Percentiles rank a stretch among this genome's conserved stretches.
These are phyloP conservation scores for Leccinum arenicola DNA, from an alignment of 768 basidiomycete genomes.

Conservation along the genomic window DNA sequence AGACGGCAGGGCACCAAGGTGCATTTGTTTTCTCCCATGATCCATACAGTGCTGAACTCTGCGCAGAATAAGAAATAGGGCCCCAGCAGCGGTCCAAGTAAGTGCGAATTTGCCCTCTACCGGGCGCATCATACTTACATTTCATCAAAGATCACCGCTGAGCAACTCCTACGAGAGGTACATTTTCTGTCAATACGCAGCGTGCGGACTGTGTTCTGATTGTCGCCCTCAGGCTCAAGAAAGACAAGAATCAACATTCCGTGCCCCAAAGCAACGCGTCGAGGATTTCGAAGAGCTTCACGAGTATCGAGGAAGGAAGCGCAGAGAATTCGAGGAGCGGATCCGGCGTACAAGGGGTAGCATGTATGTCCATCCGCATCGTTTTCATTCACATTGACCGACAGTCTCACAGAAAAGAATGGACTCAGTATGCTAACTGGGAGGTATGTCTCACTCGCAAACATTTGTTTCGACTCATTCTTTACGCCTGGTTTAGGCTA, in stretches of 20 bases:
- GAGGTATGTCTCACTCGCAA: conserved; percentile 46
- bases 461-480: not conserved
- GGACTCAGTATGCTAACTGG: conserved; percentile 86
- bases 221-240: conserved; percentile 76
- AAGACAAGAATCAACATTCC: conserved; percentile 87
- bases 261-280: conserved; percentile 91
- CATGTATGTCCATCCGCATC: conserved; percentile 50
- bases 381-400: not conserved
- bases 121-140: conserved; percentile 12
- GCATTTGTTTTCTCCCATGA: conserved; percentile 9
- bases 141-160: conserved; percentile 82
- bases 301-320: conserved; percentile 89
- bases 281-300: conserved; percentile 92
- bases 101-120: conserved; percentile 20
- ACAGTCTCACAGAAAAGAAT: conserved; percentile 62
- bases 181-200: conserved; percentile 3
- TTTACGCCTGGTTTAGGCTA: conserved; percentile 51
- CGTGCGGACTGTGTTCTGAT: conserved; percentile 1
- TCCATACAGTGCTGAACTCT: conserved; percentile 2
- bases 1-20: conserved; percentile 81
- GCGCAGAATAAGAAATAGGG: conserved; percentile 90
- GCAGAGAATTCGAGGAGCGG: conserved; percentile 92
- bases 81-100: conserved; percentile 90
- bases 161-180: conserved; percentile 95
- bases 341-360: conserved; percentile 76